Percentiles rank a stretch among this genome's conserved stretches.
Conservation (phyloP, 2,329 filamentous ascomycete species). For the Alternaria dauci region DNA sequence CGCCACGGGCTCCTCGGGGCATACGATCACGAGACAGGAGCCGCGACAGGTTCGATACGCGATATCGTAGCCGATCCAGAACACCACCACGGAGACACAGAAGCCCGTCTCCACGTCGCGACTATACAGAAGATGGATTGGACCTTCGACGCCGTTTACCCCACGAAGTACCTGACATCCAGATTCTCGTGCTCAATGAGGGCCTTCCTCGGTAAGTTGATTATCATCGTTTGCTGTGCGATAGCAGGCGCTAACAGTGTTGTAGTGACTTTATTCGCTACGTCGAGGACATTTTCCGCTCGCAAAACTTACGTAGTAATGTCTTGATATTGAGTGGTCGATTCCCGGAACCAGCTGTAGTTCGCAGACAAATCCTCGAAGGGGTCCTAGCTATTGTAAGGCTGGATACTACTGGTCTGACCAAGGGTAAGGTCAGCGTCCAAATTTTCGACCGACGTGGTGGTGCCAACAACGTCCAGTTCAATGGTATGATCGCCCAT, state of each 20-base stretch:
- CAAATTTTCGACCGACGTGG: slow-evolving; percentile 84
- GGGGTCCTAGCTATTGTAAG: slow-evolving; percentile 87
- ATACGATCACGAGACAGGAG: slow-evolving; percentile 50
- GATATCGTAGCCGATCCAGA: slow-evolving; percentile 68
- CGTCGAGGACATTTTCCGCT: slow-evolving; percentile 78
- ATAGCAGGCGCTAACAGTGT: slow-evolving; percentile 6
- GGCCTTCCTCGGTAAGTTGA: slow-evolving; percentile 55
- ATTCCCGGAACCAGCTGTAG: slow-evolving; percentile 78
- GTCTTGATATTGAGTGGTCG: slow-evolving; percentile 81
- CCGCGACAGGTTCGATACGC: slow-evolving; percentile 61
- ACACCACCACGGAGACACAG: slow-evolving; percentile 70
- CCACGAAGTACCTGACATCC: slow-evolving; percentile 84
- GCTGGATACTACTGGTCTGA: slow-evolving; percentile 74
- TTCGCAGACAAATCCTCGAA: slow-evolving; percentile 85
- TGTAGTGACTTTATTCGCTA: slow-evolving; percentile 78
- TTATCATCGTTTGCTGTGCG: neutral
- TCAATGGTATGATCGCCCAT: slow-evolving; percentile 64
- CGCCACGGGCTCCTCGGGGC: slow-evolving; percentile 52
- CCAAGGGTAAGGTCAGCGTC: slow-evolving; percentile 76
- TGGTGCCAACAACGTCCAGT: slow-evolving; percentile 78
- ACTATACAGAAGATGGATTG: slow-evolving; percentile 65
- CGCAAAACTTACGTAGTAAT: slow-evolving; percentile 76
- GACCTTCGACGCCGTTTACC: slow-evolving; percentile 78
- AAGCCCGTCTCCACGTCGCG: slow-evolving; percentile 72
- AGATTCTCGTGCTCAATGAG: slow-evolving; percentile 82